Evolutionary conservation across 306 rosid genomes (phyloP).

Genomic region (Castanea crenata): DNA sequence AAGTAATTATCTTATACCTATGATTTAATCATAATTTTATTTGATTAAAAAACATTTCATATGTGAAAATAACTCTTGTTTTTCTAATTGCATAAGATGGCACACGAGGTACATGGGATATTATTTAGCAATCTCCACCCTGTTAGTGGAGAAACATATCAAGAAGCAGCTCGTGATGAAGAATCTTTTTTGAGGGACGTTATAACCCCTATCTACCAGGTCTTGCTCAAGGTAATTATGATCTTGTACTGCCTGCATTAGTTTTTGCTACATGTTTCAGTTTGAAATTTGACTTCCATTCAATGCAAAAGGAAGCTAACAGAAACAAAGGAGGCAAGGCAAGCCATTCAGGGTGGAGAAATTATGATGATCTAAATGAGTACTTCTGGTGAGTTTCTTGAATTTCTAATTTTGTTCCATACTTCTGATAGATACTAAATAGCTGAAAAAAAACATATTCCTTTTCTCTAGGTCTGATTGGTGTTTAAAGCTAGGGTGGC

Average conservation of each 20-base stretch:
- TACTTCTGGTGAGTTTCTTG: conserved; percentile 74
- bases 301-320: conserved; percentile 76
- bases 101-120: conserved; percentile 51
- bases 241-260: conserved; percentile 14
- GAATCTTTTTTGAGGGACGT: conserved; percentile 68
- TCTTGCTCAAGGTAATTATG: conserved; percentile 59
- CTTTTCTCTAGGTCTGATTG: conserved; percentile 61
- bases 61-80: conserved; percentile 20
- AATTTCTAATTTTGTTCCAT: conserved; percentile 4
- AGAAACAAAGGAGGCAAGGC: conserved; percentile 85
- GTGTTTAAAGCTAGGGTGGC: conserved; percentile 85
- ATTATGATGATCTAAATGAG: conserved; percentile 95
- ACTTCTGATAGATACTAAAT: background rate
- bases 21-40: background rate
- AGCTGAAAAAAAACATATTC: conserved; percentile 16
- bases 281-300: conserved; percentile 35
- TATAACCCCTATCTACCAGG: conserved; percentile 68
- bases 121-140: conserved; percentile 45
- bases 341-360: conserved; percentile 97
- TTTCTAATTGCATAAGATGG: conserved; percentile 58
- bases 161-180: conserved; percentile 48
- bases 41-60: background rate
- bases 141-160: conserved; percentile 53
- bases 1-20: background rate
- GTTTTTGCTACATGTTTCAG: conserved; percentile 21